A percentile compares a stretch with the other conserved stretches of the same genome.
phyloP scores from a whole-genome alignment of 352 stramenopile genomes.

The Globisporangium alternatum region DNA sequence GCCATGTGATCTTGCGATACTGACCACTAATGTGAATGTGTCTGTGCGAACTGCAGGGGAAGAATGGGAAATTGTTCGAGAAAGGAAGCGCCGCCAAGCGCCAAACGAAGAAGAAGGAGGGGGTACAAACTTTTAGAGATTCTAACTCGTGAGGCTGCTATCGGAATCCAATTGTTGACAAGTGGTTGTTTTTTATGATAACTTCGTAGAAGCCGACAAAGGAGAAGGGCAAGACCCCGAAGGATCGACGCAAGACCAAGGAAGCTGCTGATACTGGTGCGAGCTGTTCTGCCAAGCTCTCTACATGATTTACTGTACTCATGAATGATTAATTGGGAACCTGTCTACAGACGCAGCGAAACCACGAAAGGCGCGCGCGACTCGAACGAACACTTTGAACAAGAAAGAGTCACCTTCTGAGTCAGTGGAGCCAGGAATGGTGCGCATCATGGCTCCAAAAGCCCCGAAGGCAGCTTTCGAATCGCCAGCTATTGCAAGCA shows the following conservation, averaged over 20 bases:
- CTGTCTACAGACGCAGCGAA: conserved; percentile 34
- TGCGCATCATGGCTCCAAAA: conserved; percentile 60
- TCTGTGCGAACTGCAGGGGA: conserved; percentile 22
- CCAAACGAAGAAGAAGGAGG: conserved; percentile 44
- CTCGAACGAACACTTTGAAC: conserved; percentile 21
- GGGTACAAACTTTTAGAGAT: conserved; percentile 13
- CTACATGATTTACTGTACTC: background rate
- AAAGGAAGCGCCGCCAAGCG: conserved; percentile 33
- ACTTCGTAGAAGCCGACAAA: conserved; percentile 16
- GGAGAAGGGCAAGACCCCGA: conserved; percentile 19
- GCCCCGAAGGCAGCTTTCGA: conserved; percentile 7
- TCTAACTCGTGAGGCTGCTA: background rate
- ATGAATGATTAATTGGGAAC: background rate
- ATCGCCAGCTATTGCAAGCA: background rate
- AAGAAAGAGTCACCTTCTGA: conserved; percentile 29
- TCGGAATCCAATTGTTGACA: no score
- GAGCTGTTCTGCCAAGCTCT: background rate
- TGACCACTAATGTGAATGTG: background rate
- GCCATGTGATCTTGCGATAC: no score
- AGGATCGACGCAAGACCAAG: conserved; percentile 15
- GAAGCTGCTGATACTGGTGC: background rate
- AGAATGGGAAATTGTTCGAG: conserved; percentile 31
- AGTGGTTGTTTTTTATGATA: background rate
- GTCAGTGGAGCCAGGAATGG: conserved; percentile 33
- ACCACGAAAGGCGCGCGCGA: conserved; percentile 34